Percentiles rank a stretch among this genome's conserved stretches.
Evolutionary conservation across 1,284 basidiomycete species (phyloP).

Genomic region (Pisolithus thermaeus): DNA sequence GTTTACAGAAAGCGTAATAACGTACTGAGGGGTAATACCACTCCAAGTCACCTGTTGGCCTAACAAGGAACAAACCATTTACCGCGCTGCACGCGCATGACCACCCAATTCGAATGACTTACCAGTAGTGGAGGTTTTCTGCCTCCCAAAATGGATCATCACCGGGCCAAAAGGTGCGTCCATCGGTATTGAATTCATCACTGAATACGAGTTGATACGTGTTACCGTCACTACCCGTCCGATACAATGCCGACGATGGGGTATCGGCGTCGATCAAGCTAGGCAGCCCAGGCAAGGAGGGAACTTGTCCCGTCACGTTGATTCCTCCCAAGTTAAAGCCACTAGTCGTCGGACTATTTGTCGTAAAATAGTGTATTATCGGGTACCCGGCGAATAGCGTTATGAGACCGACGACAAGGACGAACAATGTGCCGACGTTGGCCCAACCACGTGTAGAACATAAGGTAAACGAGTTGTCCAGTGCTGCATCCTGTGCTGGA

Average conservation of each 20-base stretch:
- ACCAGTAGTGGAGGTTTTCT: slow-evolving; percentile 69
- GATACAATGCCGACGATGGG: slow-evolving; percentile 45
- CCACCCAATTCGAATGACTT: slow-evolving; percentile 10
- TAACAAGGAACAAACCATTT: slow-evolving; percentile 13
- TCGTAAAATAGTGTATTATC: slow-evolving; percentile 54
- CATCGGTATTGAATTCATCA: slow-evolving; percentile 86
- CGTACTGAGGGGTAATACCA: slow-evolving; percentile 76
- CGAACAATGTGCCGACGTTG: slow-evolving; percentile 56
- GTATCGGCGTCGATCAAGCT: slow-evolving; percentile 67
- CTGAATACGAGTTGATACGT: slow-evolving; percentile 83
- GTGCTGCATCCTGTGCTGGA: slow-evolving; percentile 52
- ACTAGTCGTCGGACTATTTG: slow-evolving; percentile 20
- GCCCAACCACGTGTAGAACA: slow-evolving; percentile 71
- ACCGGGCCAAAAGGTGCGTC: slow-evolving; percentile 72
- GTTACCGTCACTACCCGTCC: slow-evolving; percentile 64
- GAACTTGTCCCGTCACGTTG: slow-evolving; percentile 69
- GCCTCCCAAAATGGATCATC: slow-evolving; percentile 80
- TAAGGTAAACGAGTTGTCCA: slow-evolving; percentile 52
- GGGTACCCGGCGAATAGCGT: slow-evolving; percentile 78
- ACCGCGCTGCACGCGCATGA: background rate
- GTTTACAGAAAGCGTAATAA: slow-evolving; percentile 2
- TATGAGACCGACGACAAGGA: slow-evolving; percentile 56
- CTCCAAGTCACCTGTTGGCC: slow-evolving; percentile 80
- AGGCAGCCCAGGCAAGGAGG: slow-evolving; percentile 52
- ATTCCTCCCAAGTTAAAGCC: slow-evolving; percentile 78